Base-by-base conservation (phyloP, 805 yeast species). In the Metschnikowia matae region DNA sequence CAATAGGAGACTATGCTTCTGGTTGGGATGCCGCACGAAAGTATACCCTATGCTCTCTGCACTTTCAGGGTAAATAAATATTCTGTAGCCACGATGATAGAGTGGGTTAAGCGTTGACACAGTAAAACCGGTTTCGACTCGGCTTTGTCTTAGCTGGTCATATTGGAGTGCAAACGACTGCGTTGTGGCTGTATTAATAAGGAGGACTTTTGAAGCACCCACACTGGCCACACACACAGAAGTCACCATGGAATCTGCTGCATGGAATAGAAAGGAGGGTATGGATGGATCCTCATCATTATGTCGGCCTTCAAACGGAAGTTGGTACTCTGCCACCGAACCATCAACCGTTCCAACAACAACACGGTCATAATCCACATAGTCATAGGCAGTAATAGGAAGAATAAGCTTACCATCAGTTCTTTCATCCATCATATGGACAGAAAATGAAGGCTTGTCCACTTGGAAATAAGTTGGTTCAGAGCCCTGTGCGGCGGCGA, bases 321-420 rank as follows among this genome's bases (percentile, higher is more conserved):
- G 56, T 10, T 73, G 68, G 51, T 75, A 83, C 58, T 84, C 89
- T 0, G 82, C 83, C 8, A 86, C 65, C 31, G 68, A 69, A 0
- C 94, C 94, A 48, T 79, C 77, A 2, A 71, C 63, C 4, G 80
- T 75, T 0, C 91, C 92, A 31, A 81, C 79, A 2, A 84, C 62
- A 1, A 86, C 62, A 11, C 61, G 68, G 2, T 69, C 66, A 4
- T 70, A 58, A 8, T 73, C 71, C 4, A 80, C 38, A 65, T 78
- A 79, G 54, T 78, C 83, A 54, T 70, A 77, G 34, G 79, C 63
- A 1, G 82, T 74, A 4, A 84, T 76, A 0, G 68, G 57, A 2
- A 54, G 44, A 6, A 39, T 36, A 2, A 17, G 26, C 4, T 44
- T 49, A 18, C 35, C 34, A 10, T 39, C 39, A 7, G 48, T 35